Evolutionary conservation across 805 yeast genomes (phyloP), one percentile per base, ranked within the genome.

Genomic region (Wickerhamiella domercqiae): DNA sequence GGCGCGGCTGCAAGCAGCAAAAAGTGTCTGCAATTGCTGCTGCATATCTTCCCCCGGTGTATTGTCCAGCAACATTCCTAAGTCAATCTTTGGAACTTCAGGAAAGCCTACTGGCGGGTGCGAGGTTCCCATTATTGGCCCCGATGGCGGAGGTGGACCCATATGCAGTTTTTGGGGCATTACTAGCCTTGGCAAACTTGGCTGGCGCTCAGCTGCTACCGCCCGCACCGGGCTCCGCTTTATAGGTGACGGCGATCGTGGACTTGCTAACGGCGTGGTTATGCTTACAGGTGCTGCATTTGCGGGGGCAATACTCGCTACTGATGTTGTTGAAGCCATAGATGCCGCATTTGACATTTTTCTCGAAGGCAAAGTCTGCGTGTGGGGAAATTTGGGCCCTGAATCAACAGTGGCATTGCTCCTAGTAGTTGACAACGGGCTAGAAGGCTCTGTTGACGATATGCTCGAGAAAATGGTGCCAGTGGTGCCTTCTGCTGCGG

Each of bases 1-100:
- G 16, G 33, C 33, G 21, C 33, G 7, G 21, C 21, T 15, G 21
- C 20, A 13, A 13, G 33, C n/a, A 30, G 19, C 21, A 15, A 7
- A 15, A 14, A 7, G 6, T 21, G 9, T 24, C 16, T 13, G 33
- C 7, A 30, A 16, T n/a, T 30, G 33, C n/a, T 30, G 21, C 21
- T 30, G 21, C 5, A 60, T 51, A 11, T 48, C 50, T 4, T 47
- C 47, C 32, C 52, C 47, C 2, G 64, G 60, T 5, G 64, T 54
- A 26, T 55, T 48, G 42, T 63, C 66, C 34, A 59, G 44, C 43
- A 63, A 44, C 36, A 60, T 49, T 21, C 48, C 41, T 40, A 56
- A 31, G 43, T 62, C 60, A 13, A 63, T 36, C 16, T 40, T 44
- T 5, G 65, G 64, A 32, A 55, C 43, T 5, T 45, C 43, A 3